Evolutionary conservation across 2,329 filamentous ascomycete genomes (phyloP).

Genomic region (Trichoderma polysporum): DNA sequence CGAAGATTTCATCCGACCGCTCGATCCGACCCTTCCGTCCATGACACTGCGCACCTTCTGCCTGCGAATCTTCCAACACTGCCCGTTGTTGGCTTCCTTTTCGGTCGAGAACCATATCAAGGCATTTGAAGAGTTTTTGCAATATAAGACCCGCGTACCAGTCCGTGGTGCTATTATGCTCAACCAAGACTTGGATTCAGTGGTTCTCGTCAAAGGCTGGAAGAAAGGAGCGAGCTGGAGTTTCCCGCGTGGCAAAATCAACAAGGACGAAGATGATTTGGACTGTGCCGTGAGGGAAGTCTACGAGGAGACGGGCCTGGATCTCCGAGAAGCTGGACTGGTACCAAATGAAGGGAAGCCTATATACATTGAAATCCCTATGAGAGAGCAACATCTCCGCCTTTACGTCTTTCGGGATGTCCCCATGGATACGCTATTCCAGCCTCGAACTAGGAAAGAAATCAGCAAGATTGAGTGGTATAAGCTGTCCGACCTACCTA

Average conservation of each 20-base stretch:
- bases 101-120: conserved; percentile 73
- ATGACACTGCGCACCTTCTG: conserved; percentile 85
- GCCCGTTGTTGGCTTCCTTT: conserved; percentile 80
- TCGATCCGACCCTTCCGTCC: conserved; percentile 80
- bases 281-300: conserved; percentile 94
- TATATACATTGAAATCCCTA: conserved; percentile 83
- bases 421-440: conserved; percentile 82
- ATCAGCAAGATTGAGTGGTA: conserved; percentile 98
- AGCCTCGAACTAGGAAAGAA: conserved; percentile 90
- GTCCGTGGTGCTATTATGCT: conserved; percentile 92
- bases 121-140: conserved; percentile 88
- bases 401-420: conserved; percentile 90
- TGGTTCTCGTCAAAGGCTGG: conserved; percentile 93
- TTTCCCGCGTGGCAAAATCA: conserved; percentile 96
- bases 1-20: conserved; percentile 95
- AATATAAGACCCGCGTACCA: conserved; percentile 92
- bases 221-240: conserved; percentile 97
- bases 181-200: conserved; percentile 90
- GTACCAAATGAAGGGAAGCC: conserved; percentile 69
- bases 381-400: conserved; percentile 89
- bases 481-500: conserved; percentile 81
- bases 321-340: conserved; percentile 73
- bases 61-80: conserved; percentile 89
- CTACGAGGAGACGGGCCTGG: conserved; percentile 92
- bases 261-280: conserved; percentile 91